Percentiles rank a stretch among this genome's conserved stretches.
These are phyloP conservation scores for Trametes polyzona DNA, from an alignment of 1,284 basidiomycete species.

Conservation along the genomic window DNA sequence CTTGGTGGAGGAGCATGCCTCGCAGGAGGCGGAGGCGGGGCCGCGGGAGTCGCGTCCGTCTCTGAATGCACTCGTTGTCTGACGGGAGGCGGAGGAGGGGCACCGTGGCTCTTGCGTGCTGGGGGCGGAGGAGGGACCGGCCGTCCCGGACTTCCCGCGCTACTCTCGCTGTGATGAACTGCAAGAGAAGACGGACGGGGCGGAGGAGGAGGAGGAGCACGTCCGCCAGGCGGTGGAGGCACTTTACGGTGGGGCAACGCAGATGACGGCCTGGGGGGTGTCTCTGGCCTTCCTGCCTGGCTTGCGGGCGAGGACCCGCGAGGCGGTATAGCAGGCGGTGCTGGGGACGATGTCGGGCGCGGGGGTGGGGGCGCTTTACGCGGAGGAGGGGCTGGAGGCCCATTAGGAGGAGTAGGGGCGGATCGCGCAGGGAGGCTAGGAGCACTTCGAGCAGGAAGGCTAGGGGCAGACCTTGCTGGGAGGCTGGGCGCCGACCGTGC, in stretches of 20 bases:
- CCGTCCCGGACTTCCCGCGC: conserved; percentile 39
- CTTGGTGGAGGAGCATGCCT: conserved; percentile 7
- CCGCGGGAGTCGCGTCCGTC: conserved; percentile 22
- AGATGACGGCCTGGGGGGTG: conserved; percentile 33
- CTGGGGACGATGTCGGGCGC: conserved; percentile 30
- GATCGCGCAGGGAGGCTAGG: conserved; percentile 29
- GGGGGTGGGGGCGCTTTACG: conserved; percentile 37
- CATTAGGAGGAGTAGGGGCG: conserved; percentile 31
- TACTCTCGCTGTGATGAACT: conserved; percentile 26
- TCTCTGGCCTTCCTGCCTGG: conserved; percentile 19
- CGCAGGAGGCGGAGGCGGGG: conserved; percentile 12
- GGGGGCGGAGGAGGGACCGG: conserved; percentile 44
- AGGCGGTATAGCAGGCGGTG: conserved; percentile 33
- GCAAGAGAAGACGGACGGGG: conserved; percentile 29
- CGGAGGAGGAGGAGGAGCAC: conserved; percentile 38
- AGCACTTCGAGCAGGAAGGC: conserved; percentile 26
- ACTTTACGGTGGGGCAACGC: conserved; percentile 41
- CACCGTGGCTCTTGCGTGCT: conserved; percentile 26
- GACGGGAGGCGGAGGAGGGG: conserved; percentile 35
- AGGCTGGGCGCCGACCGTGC: conserved; percentile 31
- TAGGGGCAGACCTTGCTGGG: conserved; percentile 27
- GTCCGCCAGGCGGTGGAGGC: conserved; percentile 39
- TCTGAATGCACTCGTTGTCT: conserved; percentile 32
- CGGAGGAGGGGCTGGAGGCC: conserved; percentile 42
- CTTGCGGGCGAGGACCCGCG: conserved; percentile 31